Evolutionary conservation across 2,329 filamentous ascomycete species (phyloP), one percentile per base, ranked within the genome.

Genomic region (Colletotrichum graminicola): DNA sequence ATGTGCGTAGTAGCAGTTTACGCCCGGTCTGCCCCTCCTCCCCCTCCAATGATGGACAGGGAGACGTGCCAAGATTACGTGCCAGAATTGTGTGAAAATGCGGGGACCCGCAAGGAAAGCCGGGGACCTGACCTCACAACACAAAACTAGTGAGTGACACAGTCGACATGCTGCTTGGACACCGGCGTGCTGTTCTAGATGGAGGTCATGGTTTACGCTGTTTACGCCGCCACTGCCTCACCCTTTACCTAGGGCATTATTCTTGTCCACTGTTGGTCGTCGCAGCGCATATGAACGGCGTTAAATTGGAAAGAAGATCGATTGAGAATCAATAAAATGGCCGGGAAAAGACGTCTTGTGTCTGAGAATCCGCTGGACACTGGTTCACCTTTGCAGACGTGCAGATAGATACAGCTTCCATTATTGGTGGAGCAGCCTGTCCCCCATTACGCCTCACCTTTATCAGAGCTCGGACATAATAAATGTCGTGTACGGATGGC

Each of bases 11-110:
- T 45, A 12, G 16, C 23, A 23, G 11, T 47, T 12, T 12, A 57
- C 32, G 32, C 11, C 10, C 5, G 51, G 5, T 34, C n/a, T 26
- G 11, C 47, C 47, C 47, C 47, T 51, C 52, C 29, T 7, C 8
- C 52, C 51, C 12, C 32, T 55, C 32, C 23, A 49, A 47, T 16
- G 34, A 66, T 6, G 47, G 26, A 32, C 11, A 52, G 52, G 51
- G 51, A 57, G 56, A 39, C 34, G 23, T 59, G 63, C 67, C 67
- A 71, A 71, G 68, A 67, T 68, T 71, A 59, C 65, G 52, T 60
- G 43, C 45, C 54, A 63, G 51, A 55, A 39, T 56, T 56, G 51
- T 41, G 54, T 41, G 64, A 63, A 68, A 56, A 54, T 71, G 59
- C 65, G 68, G 68, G 68, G 68, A 32, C 49, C 26, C 26, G 26